phyloP scores from a whole-genome alignment of 345 rosid genomes.

The Gossypium sturtianum region DNA sequence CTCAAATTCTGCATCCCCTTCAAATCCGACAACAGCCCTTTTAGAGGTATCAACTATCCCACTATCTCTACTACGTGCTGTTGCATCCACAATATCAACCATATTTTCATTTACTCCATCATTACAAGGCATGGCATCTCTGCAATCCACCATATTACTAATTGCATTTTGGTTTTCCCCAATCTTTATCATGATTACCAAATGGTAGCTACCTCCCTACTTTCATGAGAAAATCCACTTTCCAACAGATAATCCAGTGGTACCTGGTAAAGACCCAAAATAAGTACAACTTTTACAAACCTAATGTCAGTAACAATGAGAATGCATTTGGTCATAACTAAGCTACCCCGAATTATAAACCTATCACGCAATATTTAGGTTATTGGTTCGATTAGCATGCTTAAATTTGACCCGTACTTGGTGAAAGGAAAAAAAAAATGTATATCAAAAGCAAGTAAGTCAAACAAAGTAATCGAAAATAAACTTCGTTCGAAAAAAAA shows the following conservation, averaged over 20 bases:
- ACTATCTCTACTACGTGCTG: slow-evolving; percentile 19
- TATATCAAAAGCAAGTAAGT: background rate
- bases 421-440: background rate
- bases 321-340: background rate
- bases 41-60: slow-evolving; percentile 22
- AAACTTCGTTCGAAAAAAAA: background rate
- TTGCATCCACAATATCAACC: slow-evolving; percentile 22
- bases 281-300: background rate
- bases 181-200: slow-evolving; percentile 4
- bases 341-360: background rate
- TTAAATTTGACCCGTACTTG: background rate
- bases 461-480: background rate
- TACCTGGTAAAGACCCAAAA: background rate
- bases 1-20: slow-evolving; percentile 36
- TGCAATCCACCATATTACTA: slow-evolving; percentile 4
- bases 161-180: slow-evolving; percentile 1
- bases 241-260: background rate
- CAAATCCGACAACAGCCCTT: slow-evolving; percentile 21
- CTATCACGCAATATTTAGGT: background rate
- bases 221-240: slow-evolving; percentile 8
- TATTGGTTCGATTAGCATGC: background rate
- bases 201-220: background rate
- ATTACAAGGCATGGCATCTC: slow-evolving; percentile 2
- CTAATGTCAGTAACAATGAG: background rate
- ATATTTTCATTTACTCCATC: slow-evolving; percentile 17